Evolutionary conservation across 2,329 filamentous ascomycete genomes (phyloP), one percentile per base, ranked within the genome.

Genomic region (Fusarium sp.): DNA sequence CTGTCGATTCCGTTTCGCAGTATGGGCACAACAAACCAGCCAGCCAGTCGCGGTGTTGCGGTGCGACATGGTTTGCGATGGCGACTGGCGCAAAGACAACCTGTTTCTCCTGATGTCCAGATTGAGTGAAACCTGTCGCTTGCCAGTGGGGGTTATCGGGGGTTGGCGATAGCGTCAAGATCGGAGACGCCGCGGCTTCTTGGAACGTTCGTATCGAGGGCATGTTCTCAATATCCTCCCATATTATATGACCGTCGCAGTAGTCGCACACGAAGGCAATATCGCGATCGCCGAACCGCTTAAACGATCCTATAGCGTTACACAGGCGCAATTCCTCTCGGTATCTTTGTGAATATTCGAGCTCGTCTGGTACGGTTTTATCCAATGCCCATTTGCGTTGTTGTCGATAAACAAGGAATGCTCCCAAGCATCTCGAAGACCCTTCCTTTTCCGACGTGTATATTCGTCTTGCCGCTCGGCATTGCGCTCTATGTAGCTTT

Each of bases 201-300:
- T 77, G 77, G 27, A 77, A 76, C 11, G 78, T 75, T 37, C 85
- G 78, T 57, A 80, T 77, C 3, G 83, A 83, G 8, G 87, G 87
- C 79, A 89, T 85, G 51, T 78, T 79, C 67, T 83, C 81, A 32
- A 89, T 71, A 73, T 90, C 85, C 61, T 86, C 82, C 87, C 87
- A 89, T 24, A 89, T 78, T 25, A 89, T 78, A 73, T 87, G 86
- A 3, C 87, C 87, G 74, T 89, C 87, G 78, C 87, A 89, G 74
- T 85, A 89, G 77, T 90, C 86, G 79, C 87, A 90, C 10, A 88
- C 81, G 71, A 89, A 89, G 10, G 84, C 86, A 49, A 88, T 81
- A 64, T 88, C 86, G 41, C 77, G 75, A 32, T 87, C 84, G 44
- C 83, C 85, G 55, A 88, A 84, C 16, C 86, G 82, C 77, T 88